A percentile compares a stretch with the other conserved stretches of the same genome.
Evolutionary conservation across 164 flowering plant species (phyloP).

Genomic region (Akebia trifoliata): DNA sequence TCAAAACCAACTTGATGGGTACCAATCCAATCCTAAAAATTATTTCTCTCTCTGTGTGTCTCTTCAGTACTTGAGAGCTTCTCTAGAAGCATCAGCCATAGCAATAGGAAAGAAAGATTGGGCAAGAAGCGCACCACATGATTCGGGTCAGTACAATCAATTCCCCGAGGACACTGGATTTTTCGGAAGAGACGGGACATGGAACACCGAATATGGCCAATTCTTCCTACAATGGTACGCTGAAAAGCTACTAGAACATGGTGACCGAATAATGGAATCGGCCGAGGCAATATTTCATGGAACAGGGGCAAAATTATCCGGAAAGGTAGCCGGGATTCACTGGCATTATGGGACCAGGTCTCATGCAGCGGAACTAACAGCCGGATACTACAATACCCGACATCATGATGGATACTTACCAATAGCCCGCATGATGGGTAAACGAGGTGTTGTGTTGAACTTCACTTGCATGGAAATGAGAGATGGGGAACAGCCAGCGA

Average conservation of each 20-base stretch:
- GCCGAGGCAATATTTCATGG: slow-evolving; percentile 66
- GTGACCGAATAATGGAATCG: slow-evolving; percentile 56
- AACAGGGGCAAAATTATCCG: slow-evolving; percentile 74
- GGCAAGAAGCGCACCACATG: slow-evolving; percentile 80
- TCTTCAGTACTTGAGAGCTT: slow-evolving; percentile 83
- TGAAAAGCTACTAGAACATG: slow-evolving; percentile 59
- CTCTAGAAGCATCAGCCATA: slow-evolving; percentile 71
- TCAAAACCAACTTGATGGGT: too few relatives aligned
- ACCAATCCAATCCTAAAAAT: too few relatives aligned
- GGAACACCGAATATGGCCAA: slow-evolving; percentile 73
- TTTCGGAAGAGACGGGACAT: slow-evolving; percentile 74
- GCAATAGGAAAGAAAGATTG: slow-evolving; percentile 55
- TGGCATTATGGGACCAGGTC: slow-evolving; percentile 88
- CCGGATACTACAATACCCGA: slow-evolving; percentile 89
- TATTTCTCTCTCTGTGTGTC: neutral
- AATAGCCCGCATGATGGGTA: slow-evolving; percentile 58
- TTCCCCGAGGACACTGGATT: slow-evolving; percentile 94
- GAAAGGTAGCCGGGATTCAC: slow-evolving; percentile 88
- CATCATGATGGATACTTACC: slow-evolving; percentile 68
- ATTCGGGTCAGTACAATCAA: slow-evolving; percentile 77
- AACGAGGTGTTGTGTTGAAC: slow-evolving; percentile 60
- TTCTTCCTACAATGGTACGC: slow-evolving; percentile 90
- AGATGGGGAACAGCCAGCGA: slow-evolving; percentile 65
- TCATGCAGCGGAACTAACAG: slow-evolving; percentile 90
- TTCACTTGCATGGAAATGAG: slow-evolving; percentile 98